phyloP scores from a whole-genome alignment of 192 early-diverging fungal genomes.

The Coemansia sp. region DNA sequence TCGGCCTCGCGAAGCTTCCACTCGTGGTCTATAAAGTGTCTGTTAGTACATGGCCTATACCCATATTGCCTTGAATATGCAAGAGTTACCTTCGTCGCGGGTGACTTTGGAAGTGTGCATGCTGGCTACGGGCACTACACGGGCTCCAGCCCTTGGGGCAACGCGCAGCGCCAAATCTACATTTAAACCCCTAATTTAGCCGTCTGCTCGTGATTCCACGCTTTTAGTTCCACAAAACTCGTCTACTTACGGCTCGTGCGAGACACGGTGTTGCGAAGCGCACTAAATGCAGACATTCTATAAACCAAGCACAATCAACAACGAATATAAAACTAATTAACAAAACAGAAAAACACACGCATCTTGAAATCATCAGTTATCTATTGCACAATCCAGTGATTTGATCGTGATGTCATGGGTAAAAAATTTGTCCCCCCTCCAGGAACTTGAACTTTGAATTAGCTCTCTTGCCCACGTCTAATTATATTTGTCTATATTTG shows the following conservation, averaged over 20 bases:
- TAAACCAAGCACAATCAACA: not conserved
- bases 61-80: not conserved
- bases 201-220: not conserved
- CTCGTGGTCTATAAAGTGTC: conserved; percentile 19
- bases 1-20: conserved; percentile 40
- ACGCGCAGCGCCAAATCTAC: conserved; percentile 14
- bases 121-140: conserved; percentile 10
- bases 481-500: not conserved
- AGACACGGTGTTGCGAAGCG: conserved; percentile 16
- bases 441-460: not conserved
- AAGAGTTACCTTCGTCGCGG: conserved; percentile 27
- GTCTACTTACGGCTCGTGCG: conserved; percentile 31
- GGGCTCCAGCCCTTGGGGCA: not conserved
- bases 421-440: not conserved
- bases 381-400: not conserved
- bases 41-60: not conserved
- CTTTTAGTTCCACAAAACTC: too few species aligned
- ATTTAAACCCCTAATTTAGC: conserved; percentile 2
- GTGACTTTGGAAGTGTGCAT: conserved; percentile 31
- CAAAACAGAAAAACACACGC: not conserved
- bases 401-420: conserved; percentile 5
- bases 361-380: not conserved
- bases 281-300: conserved; percentile 20
- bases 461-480: not conserved
- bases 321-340: not conserved